Base-by-base conservation (phyloP, 1,284 basidiomycete species). In the Gymnopus androsaceus region DNA sequence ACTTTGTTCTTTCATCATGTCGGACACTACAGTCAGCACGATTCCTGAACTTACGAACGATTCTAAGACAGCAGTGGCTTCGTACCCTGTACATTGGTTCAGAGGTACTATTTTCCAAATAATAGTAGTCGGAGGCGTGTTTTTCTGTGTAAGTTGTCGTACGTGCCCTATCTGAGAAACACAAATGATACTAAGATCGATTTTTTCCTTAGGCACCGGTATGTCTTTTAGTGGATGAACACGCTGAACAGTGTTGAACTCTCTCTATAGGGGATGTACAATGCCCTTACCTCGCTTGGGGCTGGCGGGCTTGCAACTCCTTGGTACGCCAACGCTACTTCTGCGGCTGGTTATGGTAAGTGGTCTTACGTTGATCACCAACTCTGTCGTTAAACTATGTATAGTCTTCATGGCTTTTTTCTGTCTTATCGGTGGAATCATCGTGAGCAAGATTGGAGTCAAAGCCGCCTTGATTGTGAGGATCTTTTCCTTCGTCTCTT, bases 231-330 rank as follows among this genome's bases (percentile, higher is more conserved):
- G 7, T 44, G 21, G 21, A 19, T 36, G 14, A n/a, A 46, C 9
- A 3, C 11, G n/a, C 17, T 11, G 19, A 36, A 28, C 34, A 17
- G 15, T 30, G 2, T 19, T 11, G 19, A 44, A 30, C 3, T 21
- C 38, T 48, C 3, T 42, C 7, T 41, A 14, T 46, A 66, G 67
- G 69, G 69, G 40, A 71, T 70, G 69, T 71, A 70, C 58, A 70
- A 70, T 65, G 69, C 69, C 15, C 54, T 71, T 7, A 65, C 57
- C 30, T 61, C 65, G 9, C 56, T 71, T 8, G 69, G 69, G 23
- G 69, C 69, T 19, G 69, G 69, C 31, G 69, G 69, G 19, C 63
- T 71, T n/a, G 69, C 69, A 2, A 69, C 69, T 23, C 69, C 69
- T 5, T 57, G 48, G 52, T 57, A 57, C 47, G 66, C 64, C 3